Conservation (phyloP, 148 eudicot genomes). For the Rhododendron ovatum region DNA sequence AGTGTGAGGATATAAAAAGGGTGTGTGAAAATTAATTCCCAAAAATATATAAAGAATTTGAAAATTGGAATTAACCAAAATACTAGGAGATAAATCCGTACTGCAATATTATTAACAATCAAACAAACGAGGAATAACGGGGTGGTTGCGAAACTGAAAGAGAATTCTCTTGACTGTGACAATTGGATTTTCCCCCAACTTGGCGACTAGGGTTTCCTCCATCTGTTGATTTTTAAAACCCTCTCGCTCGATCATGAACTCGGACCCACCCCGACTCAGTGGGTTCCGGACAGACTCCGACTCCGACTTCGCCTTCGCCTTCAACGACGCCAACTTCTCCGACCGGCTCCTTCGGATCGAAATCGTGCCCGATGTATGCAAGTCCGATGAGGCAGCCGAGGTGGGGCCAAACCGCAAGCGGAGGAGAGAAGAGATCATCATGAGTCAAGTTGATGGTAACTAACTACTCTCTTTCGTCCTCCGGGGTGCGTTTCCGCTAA, state of each 20-base stretch:
- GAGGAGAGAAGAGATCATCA: conserved; percentile 39
- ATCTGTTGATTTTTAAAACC: neutral
- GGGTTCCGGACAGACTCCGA: conserved; percentile 1
- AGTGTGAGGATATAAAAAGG: too few species aligned
- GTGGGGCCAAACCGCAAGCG: conserved; percentile 54
- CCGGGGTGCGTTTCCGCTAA: too few species aligned
- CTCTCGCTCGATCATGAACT: neutral
- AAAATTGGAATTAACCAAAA: too few species aligned
- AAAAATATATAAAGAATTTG: too few species aligned
- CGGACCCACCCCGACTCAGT: neutral
- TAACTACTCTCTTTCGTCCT: neutral
- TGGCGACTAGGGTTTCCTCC: neutral
- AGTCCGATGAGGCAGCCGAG: conserved; percentile 30
- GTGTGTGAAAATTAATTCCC: too few species aligned
- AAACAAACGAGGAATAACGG: neutral
- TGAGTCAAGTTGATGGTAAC: conserved; percentile 17
- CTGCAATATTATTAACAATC: neutral
- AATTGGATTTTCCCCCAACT: neutral
- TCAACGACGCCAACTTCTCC: conserved; percentile 69
- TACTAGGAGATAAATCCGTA: too few species aligned
- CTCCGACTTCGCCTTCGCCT: conserved; percentile 62
- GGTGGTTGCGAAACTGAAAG: neutral
- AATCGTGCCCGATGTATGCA: conserved; percentile 43
- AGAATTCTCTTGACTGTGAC: neutral
- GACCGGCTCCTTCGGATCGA: conserved; percentile 63